These are phyloP conservation scores for Begonia peltatifolia DNA, from an alignment of 306 rosid genomes.

Conservation along the genomic window DNA sequence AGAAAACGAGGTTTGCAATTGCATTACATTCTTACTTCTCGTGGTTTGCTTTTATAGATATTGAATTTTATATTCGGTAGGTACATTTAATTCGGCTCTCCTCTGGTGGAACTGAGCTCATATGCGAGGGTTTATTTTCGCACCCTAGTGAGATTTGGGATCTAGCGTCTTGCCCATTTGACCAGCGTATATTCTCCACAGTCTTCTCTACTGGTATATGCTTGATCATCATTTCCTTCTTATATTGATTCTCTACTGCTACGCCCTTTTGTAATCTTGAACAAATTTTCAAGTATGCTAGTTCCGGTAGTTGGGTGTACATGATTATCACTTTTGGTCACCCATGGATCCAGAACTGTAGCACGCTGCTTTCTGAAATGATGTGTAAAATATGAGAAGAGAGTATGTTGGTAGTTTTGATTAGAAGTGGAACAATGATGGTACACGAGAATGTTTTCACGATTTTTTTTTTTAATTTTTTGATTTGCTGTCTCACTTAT, in stretches of 20 bases:
- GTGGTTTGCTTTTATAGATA: conserved; percentile 8
- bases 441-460: too few relatives aligned
- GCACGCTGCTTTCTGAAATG: too few relatives aligned
- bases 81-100: conserved; percentile 93
- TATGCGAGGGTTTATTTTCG: conserved; percentile 94
- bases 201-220: conserved; percentile 68
- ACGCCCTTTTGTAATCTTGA: too few relatives aligned
- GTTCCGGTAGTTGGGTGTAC: too few relatives aligned
- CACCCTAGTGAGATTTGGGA: conserved; percentile 98
- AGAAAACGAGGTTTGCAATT: conserved; percentile 69
- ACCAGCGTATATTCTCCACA: conserved; percentile 93
- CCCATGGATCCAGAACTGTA: too few relatives aligned
- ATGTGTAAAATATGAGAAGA: too few relatives aligned
- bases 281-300: too few relatives aligned
- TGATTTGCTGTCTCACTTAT: too few relatives aligned
- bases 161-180: conserved; percentile 88
- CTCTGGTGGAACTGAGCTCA: conserved; percentile 71
- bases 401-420: too few relatives aligned
- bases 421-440: too few relatives aligned
- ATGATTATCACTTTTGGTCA: too few relatives aligned
- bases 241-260: not conserved
- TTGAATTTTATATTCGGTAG: conserved; percentile 24
- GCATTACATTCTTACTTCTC: not conserved
- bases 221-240: not conserved
- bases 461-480: too few relatives aligned